These are phyloP conservation scores for Gossypium davidsonii DNA, from an alignment of 441 rosid genomes.

Conservation along the genomic window DNA sequence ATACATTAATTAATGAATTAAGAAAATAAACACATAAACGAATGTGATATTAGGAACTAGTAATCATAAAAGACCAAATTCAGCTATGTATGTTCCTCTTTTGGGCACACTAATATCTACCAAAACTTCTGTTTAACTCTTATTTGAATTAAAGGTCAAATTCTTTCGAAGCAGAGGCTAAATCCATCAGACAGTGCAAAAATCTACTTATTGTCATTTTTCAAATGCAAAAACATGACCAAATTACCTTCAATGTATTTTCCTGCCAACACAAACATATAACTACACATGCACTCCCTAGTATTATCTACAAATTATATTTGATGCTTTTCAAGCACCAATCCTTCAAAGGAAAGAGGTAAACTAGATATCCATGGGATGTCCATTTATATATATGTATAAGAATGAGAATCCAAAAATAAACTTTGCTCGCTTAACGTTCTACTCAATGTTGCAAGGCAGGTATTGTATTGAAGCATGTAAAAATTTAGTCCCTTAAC, in stretches of 20 bases:
- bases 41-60: too few species aligned
- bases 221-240: background rate
- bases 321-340: background rate
- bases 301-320: background rate
- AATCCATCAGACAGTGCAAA: background rate
- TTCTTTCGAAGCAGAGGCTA: background rate
- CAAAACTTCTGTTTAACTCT: background rate
- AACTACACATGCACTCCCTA: background rate
- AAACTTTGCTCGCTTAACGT: background rate
- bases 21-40: too few species aligned
- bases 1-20: too few species aligned
- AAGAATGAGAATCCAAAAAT: background rate
- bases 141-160: background rate
- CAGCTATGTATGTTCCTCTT: background rate
- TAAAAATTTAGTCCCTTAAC: background rate
- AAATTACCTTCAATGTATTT: background rate
- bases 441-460: background rate
- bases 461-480: background rate
- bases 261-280: background rate
- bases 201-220: background rate
- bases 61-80: background rate
- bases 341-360: background rate
- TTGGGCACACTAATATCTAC: background rate
- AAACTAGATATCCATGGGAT: background rate
- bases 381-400: background rate